phyloP scores from a whole-genome alignment of 768 basidiomycete species.

The Sporobolomyces pararoseus region DNA sequence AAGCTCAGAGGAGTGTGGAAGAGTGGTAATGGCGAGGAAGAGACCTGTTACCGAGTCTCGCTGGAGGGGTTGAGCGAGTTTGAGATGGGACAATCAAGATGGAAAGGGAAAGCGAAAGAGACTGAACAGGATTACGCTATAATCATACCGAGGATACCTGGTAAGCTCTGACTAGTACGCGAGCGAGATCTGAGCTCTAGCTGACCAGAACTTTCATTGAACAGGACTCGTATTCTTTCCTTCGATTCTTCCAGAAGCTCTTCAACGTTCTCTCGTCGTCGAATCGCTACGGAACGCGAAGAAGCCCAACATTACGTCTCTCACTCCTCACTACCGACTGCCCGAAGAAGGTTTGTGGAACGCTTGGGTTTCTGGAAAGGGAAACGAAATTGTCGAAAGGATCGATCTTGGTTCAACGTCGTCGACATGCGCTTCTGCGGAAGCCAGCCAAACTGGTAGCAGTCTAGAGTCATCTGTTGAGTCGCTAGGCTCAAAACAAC shows the following conservation, averaged over 20 bases:
- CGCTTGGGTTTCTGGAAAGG: conserved; percentile 45
- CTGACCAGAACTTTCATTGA: background rate
- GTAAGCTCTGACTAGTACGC: background rate
- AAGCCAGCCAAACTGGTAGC: background rate
- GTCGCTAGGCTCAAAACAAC: too few relatives aligned
- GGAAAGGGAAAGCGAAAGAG: conserved; percentile 36
- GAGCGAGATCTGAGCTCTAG: too few relatives aligned
- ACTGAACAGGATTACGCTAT: conserved; percentile 25
- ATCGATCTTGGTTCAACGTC: conserved; percentile 1
- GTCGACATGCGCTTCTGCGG: background rate
- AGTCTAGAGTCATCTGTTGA: background rate
- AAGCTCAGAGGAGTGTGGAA: conserved; percentile 13
- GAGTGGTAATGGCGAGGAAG: background rate
- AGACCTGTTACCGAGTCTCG: conserved; percentile 18
- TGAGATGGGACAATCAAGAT: conserved; percentile 28
- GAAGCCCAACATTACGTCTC: conserved; percentile 79
- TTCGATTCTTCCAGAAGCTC: conserved; percentile 59
- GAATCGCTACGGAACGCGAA: conserved; percentile 71
- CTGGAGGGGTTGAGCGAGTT: conserved; percentile 13
- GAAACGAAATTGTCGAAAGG: conserved; percentile 17
- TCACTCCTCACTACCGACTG: conserved; percentile 77
- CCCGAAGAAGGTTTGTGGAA: conserved; percentile 77
- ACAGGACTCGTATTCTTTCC: conserved; percentile 83
- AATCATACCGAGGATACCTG: conserved; percentile 31
- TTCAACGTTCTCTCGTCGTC: conserved; percentile 66